A percentile compares a stretch with the other conserved stretches of the same genome.
Evolutionary conservation across 345 rosid species (phyloP).

Genomic region (Nephelium lappaceum): DNA sequence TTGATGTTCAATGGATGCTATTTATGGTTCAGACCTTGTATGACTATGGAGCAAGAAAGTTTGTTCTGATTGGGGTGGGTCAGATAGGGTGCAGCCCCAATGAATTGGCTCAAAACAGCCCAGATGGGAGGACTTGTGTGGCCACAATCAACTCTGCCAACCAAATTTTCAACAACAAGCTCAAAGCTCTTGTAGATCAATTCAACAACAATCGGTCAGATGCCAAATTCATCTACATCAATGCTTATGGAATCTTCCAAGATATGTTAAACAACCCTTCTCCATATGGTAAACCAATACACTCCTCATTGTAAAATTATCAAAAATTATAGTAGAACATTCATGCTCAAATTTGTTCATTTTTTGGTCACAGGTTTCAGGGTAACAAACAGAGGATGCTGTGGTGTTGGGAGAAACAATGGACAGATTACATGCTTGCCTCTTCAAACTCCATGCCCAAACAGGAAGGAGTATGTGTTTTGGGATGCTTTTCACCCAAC

Average conservation of each 20-base stretch:
- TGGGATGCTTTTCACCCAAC: constrained; percentile 85
- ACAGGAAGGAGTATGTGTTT: constrained; percentile 56
- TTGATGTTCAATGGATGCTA: neutral
- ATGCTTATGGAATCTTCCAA: constrained; percentile 73
- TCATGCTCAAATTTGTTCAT: too few species aligned
- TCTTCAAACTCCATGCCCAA: constrained; percentile 51
- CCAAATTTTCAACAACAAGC: constrained; percentile 71
- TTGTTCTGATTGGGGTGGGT: constrained; percentile 77
- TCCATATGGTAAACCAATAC: constrained; percentile 42
- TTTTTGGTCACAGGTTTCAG: constrained; percentile 44
- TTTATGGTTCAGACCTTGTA: constrained; percentile 50
- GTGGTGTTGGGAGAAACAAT: constrained; percentile 77
- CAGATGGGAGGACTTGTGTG: constrained; percentile 70
- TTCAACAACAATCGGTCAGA: constrained; percentile 57
- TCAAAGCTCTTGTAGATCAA: constrained; percentile 61
- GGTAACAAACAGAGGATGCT: constrained; percentile 65
- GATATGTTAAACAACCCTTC: constrained; percentile 58
- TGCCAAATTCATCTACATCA: constrained; percentile 65
- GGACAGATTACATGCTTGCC: constrained; percentile 88
- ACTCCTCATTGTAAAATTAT: neutral
- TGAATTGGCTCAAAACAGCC: constrained; percentile 63
- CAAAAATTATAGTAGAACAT: too few species aligned
- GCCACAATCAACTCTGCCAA: constrained; percentile 57
- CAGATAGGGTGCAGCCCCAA: constrained; percentile 91
- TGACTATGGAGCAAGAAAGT: constrained; percentile 78